Evolutionary conservation across 495 filamentous ascomycete species (phyloP), one percentile per base, ranked within the genome.

Genomic region (Endocarpon pusillum): DNA sequence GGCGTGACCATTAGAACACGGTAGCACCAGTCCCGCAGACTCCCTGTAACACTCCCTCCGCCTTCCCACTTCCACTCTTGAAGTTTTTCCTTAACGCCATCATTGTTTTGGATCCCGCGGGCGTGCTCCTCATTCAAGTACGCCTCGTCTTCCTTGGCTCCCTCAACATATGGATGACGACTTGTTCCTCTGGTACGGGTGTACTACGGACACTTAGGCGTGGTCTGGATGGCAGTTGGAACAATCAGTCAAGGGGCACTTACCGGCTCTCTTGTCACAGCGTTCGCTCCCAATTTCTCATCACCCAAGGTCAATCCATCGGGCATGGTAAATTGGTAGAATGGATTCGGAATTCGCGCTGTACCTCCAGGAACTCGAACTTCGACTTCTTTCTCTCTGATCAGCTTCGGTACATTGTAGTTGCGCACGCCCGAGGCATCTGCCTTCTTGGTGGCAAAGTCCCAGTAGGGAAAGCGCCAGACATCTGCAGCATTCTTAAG

Each of bases 381-480:
- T 5, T 5, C 5, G 19, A 31, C 28, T 14, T 5, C 19, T 17
- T 14, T 14, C 12, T 31, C 12, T 31, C 12, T 31, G 4, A 31
- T 17, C 12, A 31, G 14, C 12, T 15, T 15, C 4, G 28, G 28
- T 14, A 31, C 28, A 31, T 31, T 31, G 23, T 25, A 25, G 19
- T 7, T n/a, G 7, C 28, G 12, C 7, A 14, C 5, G 14, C 28
- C 28, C 14, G 28, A 17, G 5, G 4, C 12, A 17, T 31, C 12
- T 5, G 28, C 12, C 12, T 31, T 31, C 28, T 31, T 31, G 12
- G 19, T 31, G 5, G 28, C 28, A n/a, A n/a, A 31, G 12, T 31
- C 28, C 28, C 28, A 31, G 12, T 15, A 31, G 4, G 28, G 28
- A 5, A 31, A 14, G 5, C 28, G 28, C 28, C 28, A 31, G 5